Conservation (phyloP, 169 alveolate genomes). For the Plasmodium sp. region DNA sequence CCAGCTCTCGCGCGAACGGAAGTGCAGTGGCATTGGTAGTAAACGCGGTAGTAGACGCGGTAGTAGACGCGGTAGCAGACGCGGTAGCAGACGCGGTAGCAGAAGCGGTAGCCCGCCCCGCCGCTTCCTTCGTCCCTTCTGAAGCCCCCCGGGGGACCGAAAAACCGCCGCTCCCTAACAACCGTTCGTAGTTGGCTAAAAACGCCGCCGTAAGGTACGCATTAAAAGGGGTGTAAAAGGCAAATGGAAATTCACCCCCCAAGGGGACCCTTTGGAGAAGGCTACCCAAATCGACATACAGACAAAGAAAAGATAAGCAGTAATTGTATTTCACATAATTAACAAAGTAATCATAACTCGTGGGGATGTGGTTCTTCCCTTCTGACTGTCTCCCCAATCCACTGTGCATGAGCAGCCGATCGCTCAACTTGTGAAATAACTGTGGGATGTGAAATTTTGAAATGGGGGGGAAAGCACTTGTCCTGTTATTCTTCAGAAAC, state of each 20-base stretch:
- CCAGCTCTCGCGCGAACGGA: not conserved
- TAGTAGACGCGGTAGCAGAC: not conserved
- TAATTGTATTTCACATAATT: slow-evolving; percentile 46
- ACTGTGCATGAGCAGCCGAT: not conserved
- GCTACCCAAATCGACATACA: not conserved
- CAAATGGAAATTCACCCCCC: not conserved
- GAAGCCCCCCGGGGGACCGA: not conserved
- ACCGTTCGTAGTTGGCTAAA: slow-evolving; percentile 11
- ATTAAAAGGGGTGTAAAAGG: slow-evolving; percentile 60
- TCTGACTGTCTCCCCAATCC: not conserved
- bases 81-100: too few species aligned
- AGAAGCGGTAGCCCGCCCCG: not conserved
- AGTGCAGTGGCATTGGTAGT: too few species aligned
- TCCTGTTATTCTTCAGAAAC: slow-evolving; percentile 31
- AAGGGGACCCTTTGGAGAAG: not conserved
- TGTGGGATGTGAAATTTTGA: slow-evolving; percentile 28
- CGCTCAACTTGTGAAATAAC: slow-evolving; percentile 14
- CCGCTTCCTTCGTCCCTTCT: not conserved
- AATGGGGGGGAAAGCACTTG: not conserved
- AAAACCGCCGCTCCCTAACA: not conserved
- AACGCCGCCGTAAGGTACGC: slow-evolving; percentile 13
- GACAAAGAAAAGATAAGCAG: slow-evolving; percentile 23
- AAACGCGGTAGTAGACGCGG: too few species aligned
- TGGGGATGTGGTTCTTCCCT: not conserved
- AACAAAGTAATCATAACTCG: slow-evolving; percentile 35